Conservation (phyloP, 371 early-diverging fungal species). For the Syncephalastrum contaminatum region DNA sequence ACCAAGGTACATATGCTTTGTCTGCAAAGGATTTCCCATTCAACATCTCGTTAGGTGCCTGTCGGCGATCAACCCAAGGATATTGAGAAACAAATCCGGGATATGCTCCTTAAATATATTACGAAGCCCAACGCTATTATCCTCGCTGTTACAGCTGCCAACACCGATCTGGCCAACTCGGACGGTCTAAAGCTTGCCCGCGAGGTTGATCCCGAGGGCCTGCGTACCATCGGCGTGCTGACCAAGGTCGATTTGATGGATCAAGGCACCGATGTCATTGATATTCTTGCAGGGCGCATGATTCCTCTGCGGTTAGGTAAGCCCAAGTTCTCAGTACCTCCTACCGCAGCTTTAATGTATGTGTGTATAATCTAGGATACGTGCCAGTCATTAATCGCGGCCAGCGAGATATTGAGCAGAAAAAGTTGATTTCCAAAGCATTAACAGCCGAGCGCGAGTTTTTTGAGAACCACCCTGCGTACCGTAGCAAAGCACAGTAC, state of each 20-base stretch:
- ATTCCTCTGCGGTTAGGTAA: conserved; percentile 92
- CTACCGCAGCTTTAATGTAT: neutral
- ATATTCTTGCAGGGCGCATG: conserved; percentile 96
- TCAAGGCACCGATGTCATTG: conserved; percentile 98
- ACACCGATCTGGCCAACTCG: conserved; percentile 98
- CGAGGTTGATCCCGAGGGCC: conserved; percentile 97
- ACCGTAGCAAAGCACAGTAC: conserved; percentile 93
- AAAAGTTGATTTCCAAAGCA: conserved; percentile 85
- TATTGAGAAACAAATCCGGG: conserved; percentile 96
- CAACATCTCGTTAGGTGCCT: conserved; percentile 62
- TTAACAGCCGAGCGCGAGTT: conserved; percentile 88
- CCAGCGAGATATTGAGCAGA: conserved; percentile 92
- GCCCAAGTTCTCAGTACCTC: neutral
- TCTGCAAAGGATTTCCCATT: neutral
- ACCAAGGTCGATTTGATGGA: conserved; percentile 99
- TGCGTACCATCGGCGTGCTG: conserved; percentile 98
- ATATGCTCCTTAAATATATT: conserved; percentile 96
- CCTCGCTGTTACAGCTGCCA: conserved; percentile 97
- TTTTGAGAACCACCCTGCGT: conserved; percentile 94
- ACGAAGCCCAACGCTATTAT: conserved; percentile 96
- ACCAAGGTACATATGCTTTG: conserved; percentile 69
- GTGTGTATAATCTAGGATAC: conserved; percentile 58
- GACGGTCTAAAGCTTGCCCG: conserved; percentile 97
- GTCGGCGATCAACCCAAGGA: conserved; percentile 99
- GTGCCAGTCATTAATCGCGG: conserved; percentile 97